These are phyloP conservation scores for Hevea brasiliensis DNA, from an alignment of 345 rosid species.

Conservation along the genomic window DNA sequence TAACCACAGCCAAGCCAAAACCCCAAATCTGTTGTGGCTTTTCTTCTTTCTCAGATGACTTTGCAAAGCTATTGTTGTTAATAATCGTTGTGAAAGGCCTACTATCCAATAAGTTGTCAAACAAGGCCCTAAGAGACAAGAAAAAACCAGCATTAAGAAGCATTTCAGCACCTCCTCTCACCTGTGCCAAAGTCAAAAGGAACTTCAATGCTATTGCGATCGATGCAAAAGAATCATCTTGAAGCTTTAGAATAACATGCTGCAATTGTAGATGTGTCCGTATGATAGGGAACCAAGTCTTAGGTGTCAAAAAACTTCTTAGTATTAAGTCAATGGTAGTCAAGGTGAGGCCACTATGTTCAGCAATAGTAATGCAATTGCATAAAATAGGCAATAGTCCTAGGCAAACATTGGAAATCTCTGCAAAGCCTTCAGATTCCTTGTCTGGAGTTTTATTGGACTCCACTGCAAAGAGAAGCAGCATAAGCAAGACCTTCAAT, in stretches of 20 bases:
- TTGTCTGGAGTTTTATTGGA: conserved; percentile 28
- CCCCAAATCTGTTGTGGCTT: conserved; percentile 70
- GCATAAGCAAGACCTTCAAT: conserved; percentile 56
- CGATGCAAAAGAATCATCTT: conserved; percentile 50
- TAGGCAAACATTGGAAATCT: conserved; percentile 63
- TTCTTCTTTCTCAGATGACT: conserved; percentile 46
- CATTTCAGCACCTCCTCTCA: conserved; percentile 83
- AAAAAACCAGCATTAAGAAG: conserved; percentile 72
- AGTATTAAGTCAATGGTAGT: conserved; percentile 60
- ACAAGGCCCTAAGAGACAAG: conserved; percentile 59
- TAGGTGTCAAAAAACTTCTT: conserved; percentile 61
- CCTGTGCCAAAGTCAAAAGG: conserved; percentile 72
- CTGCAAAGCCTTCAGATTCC: conserved; percentile 52
- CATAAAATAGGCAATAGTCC: conserved; percentile 74
- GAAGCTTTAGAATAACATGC: conserved; percentile 61
- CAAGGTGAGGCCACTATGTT: conserved; percentile 60
- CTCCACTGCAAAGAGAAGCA: conserved; percentile 58
- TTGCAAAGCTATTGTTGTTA: conserved; percentile 33
- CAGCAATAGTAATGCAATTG: conserved; percentile 51
- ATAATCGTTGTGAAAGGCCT: conserved; percentile 37
- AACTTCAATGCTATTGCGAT: conserved; percentile 60
- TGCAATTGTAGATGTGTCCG: conserved; percentile 59
- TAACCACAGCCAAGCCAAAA: conserved; percentile 73
- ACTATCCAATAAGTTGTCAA: conserved; percentile 49
- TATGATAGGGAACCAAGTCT: conserved; percentile 83